Evolutionary conservation across 257 asterid genomes (phyloP).

Genomic region (Cruciata laevipes): DNA sequence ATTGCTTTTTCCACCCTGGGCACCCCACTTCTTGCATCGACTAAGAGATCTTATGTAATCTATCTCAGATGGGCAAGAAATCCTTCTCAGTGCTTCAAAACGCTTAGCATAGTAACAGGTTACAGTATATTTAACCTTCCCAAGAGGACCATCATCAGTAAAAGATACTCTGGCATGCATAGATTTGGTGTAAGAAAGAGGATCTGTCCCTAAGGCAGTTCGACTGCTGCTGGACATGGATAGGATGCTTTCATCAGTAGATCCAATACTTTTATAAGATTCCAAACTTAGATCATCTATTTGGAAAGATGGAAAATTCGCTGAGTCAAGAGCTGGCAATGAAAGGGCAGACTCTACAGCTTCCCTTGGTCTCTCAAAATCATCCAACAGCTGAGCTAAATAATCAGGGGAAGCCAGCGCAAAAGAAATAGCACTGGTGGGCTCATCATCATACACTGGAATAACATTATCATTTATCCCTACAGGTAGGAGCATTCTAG

Average conservation of each 20-base stretch:
- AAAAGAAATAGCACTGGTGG: constrained; percentile 81
- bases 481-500: constrained; percentile 55
- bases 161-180: constrained; percentile 68
- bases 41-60: constrained; percentile 80
- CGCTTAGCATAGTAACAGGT: constrained; percentile 82
- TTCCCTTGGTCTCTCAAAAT: constrained; percentile 55
- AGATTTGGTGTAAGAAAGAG: constrained; percentile 52
- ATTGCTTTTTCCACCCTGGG: constrained; percentile 98
- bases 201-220: constrained; percentile 53
- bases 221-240: constrained; percentile 48
- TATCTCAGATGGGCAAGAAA: constrained; percentile 80
- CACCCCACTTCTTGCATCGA: constrained; percentile 98
- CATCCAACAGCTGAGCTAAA: constrained; percentile 49
- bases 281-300: constrained; percentile 56
- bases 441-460: constrained; percentile 92
- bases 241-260: constrained; percentile 57
- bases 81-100: constrained; percentile 78
- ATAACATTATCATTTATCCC: constrained; percentile 68
- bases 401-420: constrained; percentile 65
- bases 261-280: constrained; percentile 55
- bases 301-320: constrained; percentile 38
- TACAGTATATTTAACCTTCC: constrained; percentile 69
- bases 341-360: constrained; percentile 30
- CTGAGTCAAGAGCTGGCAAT: constrained; percentile 42
- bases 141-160: constrained; percentile 50